phyloP scores from a whole-genome alignment of 495 filamentous ascomycete species.

The Usnea hakonensis region DNA sequence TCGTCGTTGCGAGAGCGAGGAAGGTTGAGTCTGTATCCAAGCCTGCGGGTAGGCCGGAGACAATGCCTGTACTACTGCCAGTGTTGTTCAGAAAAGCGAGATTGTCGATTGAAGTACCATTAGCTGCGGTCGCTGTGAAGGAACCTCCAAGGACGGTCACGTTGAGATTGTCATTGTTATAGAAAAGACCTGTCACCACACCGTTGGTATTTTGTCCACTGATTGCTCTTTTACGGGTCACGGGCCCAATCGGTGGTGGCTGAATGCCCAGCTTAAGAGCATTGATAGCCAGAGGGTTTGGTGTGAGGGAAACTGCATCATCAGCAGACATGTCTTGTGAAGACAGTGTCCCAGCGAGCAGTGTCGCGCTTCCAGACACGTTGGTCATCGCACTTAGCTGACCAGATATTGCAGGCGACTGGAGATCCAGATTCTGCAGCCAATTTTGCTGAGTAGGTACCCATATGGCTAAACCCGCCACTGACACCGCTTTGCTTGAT shows the following conservation, averaged over 20 bases:
- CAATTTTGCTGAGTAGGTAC: slow-evolving; percentile 84
- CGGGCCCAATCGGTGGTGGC: slow-evolving; percentile 29
- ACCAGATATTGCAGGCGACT: slow-evolving; percentile 60
- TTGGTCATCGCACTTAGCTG: slow-evolving; percentile 59
- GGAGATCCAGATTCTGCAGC: slow-evolving; percentile 69
- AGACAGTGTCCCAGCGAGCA: slow-evolving; percentile 72
- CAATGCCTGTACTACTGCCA: slow-evolving; percentile 40
- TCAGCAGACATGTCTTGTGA: slow-evolving; percentile 60
- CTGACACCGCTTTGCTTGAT: slow-evolving; percentile 49
- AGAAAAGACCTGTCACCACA: slow-evolving; percentile 68
- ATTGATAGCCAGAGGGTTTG: slow-evolving; percentile 40
- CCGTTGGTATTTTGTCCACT: slow-evolving; percentile 47
- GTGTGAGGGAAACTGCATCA: slow-evolving; percentile 58
- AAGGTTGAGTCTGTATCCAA: slow-evolving; percentile 68
- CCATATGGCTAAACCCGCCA: slow-evolving; percentile 81
- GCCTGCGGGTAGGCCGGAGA: slow-evolving; percentile 62
- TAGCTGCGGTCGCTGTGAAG: slow-evolving; percentile 62
- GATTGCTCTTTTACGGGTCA: slow-evolving; percentile 51
- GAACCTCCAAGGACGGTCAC: slow-evolving; percentile 84
- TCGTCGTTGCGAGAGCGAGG: slow-evolving; percentile 57
- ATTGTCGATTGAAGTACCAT: slow-evolving; percentile 69
- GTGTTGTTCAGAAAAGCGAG: slow-evolving; percentile 64
- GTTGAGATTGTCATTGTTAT: slow-evolving; percentile 59
- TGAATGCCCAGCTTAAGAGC: slow-evolving; percentile 57
- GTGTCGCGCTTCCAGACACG: slow-evolving; percentile 49